These are phyloP conservation scores for Pythium apleroticum DNA, from an alignment of 352 stramenopile genomes.

Conservation along the genomic window DNA sequence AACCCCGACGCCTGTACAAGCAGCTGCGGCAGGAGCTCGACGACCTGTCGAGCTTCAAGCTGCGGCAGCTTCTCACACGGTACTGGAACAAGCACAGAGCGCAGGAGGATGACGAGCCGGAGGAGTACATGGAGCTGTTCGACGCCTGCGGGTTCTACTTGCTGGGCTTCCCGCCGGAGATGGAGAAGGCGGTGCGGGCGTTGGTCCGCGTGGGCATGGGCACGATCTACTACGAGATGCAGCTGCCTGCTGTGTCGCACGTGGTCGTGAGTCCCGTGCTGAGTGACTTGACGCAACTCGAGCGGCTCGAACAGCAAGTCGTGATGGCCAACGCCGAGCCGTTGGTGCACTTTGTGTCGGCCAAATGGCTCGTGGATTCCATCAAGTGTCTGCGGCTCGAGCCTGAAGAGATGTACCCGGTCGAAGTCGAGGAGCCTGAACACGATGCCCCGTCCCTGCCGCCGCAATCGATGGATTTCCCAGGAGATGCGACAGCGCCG, in stretches of 20 bases:
- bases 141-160: conserved; percentile 66
- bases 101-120: background rate
- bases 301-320: conserved; percentile 35
- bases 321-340: conserved; percentile 29
- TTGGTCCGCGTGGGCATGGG: conserved; percentile 70
- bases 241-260: conserved; percentile 60
- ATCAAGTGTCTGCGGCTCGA: conserved; percentile 50
- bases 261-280: conserved; percentile 63
- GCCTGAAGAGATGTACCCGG: conserved; percentile 63
- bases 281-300: conserved; percentile 34
- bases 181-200: conserved; percentile 40
- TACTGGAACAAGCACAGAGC: conserved; percentile 18
- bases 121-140: conserved; percentile 55
- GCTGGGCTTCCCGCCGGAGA: conserved; percentile 47
- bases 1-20: conserved; percentile 34
- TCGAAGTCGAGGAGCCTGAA: conserved; percentile 44
- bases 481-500: background rate
- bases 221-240: conserved; percentile 64
- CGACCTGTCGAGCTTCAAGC: conserved; percentile 27
- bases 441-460: background rate
- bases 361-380: conserved; percentile 66
- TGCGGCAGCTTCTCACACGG: conserved; percentile 36
- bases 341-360: conserved; percentile 52
- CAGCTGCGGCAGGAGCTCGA: conserved; percentile 41
- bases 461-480: background rate